Conservation (phyloP, 768 basidiomycete species). For the Lenzites betulinus region DNA sequence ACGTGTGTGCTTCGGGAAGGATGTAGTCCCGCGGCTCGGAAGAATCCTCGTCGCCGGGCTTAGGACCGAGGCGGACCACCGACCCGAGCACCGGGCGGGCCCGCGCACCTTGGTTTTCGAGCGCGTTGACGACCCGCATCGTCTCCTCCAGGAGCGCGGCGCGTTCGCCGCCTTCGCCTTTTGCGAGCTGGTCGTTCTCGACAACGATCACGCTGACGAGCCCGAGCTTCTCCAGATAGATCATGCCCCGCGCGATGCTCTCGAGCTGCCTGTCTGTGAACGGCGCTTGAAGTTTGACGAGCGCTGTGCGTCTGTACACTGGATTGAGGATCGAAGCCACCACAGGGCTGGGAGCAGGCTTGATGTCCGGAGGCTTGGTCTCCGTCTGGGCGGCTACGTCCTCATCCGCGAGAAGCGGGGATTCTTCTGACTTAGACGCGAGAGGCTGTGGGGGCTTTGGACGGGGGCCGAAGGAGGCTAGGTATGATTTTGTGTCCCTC, state of each 20-base stretch:
- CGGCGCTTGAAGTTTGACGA: constrained; percentile 96
- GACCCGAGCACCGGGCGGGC: constrained; percentile 90
- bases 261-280: constrained; percentile 92
- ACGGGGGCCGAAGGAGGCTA: constrained; percentile 85
- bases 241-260: constrained; percentile 90
- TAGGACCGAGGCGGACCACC: constrained; percentile 81
- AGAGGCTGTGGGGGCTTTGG: constrained; percentile 38
- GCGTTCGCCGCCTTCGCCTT: constrained; percentile 73
- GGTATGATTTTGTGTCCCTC: constrained; percentile 87
- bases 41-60: constrained; percentile 47
- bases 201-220: constrained; percentile 94
- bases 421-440: constrained; percentile 31
- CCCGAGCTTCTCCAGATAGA: constrained; percentile 94
- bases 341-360: constrained; percentile 48
- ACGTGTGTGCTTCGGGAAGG: constrained; percentile 76
- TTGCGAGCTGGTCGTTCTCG: constrained; percentile 77
- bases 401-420: constrained; percentile 29
- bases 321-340: constrained; percentile 84
- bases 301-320: constrained; percentile 79
- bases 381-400: constrained; percentile 16
- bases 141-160: constrained; percentile 72
- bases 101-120: constrained; percentile 83
- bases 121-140: constrained; percentile 77
- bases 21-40: constrained; percentile 35
- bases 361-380: constrained; percentile 39